Conservation (phyloP, 208 protist species). For the Crithidia bombi region DNA sequence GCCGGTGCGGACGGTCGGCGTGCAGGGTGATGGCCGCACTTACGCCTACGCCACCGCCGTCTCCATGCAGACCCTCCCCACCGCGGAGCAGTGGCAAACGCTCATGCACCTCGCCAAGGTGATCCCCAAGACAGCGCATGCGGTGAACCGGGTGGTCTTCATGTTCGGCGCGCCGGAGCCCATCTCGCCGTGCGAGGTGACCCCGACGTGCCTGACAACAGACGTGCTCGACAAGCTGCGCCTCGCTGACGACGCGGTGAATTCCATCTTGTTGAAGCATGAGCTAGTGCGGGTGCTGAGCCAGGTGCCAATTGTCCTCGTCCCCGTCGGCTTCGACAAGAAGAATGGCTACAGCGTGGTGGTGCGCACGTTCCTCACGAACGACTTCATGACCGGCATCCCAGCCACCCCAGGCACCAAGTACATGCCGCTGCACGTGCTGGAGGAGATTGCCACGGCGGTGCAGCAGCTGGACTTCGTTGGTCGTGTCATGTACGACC, state of each 20-base stretch:
- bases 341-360: conserved; percentile 75
- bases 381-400: conserved; percentile 97
- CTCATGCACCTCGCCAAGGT: conserved; percentile 79
- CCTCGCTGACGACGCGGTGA: conserved; percentile 90
- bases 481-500: conserved; percentile 94
- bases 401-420: conserved; percentile 86
- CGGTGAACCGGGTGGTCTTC: conserved; percentile 95
- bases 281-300: conserved; percentile 84
- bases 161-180: conserved; percentile 75
- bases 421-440: conserved; percentile 78
- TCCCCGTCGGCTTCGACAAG: conserved; percentile 91
- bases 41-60: conserved; percentile 95
- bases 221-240: conserved; percentile 91
- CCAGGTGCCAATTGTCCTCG: conserved; percentile 94
- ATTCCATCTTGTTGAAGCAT: conserved; percentile 72
- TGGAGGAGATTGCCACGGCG: conserved; percentile 84
- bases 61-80: conserved; percentile 54
- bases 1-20: conserved; percentile 95
- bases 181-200: conserved; percentile 48
- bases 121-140: conserved; percentile 92
- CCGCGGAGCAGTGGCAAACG: conserved; percentile 66
- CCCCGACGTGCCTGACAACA: conserved; percentile 70
- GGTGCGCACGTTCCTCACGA: conserved; percentile 96
- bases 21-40: conserved; percentile 97
- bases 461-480: conserved; percentile 84